Evolutionary conservation across 768 basidiomycete genomes (phyloP).

Genomic region (Pleurotus pulmonarius): DNA sequence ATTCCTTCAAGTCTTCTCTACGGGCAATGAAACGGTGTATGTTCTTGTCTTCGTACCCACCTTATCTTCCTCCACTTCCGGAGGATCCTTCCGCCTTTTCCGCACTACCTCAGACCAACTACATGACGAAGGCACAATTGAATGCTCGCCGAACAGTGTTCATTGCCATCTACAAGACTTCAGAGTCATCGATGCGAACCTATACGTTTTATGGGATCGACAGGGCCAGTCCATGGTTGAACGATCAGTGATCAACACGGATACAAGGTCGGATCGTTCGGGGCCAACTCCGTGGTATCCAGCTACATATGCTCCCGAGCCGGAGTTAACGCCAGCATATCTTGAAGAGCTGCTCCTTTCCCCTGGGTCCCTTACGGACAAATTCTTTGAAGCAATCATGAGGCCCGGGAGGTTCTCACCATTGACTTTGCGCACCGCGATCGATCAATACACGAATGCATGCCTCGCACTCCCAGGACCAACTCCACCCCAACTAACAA

Average conservation of each 20-base stretch:
- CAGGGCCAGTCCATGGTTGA: conserved; percentile 75
- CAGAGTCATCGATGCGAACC: conserved; percentile 44
- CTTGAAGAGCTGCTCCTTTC: conserved; percentile 79
- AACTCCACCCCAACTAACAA: conserved; percentile 51
- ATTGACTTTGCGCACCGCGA: conserved; percentile 74
- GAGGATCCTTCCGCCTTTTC: conserved; percentile 78
- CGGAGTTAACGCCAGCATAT: conserved; percentile 79
- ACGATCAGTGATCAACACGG: conserved; percentile 43
- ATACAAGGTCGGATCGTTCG: conserved; percentile 26
- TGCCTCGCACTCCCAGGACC: conserved; percentile 64
- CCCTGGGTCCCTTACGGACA: conserved; percentile 68
- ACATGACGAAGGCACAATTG: conserved; percentile 52
- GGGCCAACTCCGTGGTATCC: conserved; percentile 44
- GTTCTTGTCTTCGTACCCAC: conserved; percentile 75
- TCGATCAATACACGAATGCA: conserved; percentile 77
- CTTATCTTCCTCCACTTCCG: conserved; percentile 55
- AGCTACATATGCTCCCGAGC: conserved; percentile 62
- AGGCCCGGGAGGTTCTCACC: conserved; percentile 86
- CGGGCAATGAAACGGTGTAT: conserved; percentile 50
- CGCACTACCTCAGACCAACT: conserved; percentile 55
- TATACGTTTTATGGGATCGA: conserved; percentile 78
- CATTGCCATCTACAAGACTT: conserved; percentile 81
- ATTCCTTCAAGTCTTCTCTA: conserved; percentile 61
- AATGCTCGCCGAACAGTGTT: conserved; percentile 55
- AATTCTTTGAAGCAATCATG: conserved; percentile 81